Percentiles rank a stretch among this genome's conserved stretches.
Evolutionary conservation across 2,329 filamentous ascomycete species (phyloP).

Genomic region (Blastomyces emzantsi): DNA sequence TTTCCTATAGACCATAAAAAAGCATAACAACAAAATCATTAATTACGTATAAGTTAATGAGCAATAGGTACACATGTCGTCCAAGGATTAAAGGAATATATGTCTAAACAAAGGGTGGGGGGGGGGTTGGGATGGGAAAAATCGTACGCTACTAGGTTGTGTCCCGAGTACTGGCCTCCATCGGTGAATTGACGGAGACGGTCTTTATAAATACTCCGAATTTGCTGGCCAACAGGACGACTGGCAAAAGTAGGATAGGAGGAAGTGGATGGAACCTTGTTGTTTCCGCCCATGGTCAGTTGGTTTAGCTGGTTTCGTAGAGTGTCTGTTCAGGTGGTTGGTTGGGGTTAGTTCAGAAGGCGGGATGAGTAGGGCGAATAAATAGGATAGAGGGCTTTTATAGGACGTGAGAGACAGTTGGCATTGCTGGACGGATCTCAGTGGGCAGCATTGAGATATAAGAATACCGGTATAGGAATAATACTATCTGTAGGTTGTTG

Average conservation of each 20-base stretch:
- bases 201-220: constrained; percentile 74
- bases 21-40: background rate
- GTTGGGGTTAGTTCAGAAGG: background rate
- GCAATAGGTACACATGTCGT: background rate
- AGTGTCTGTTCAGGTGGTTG: background rate
- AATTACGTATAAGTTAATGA: constrained; percentile 8
- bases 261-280: constrained; percentile 27
- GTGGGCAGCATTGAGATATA: background rate
- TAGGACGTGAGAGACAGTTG: background rate
- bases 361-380: background rate
- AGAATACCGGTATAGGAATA: background rate
- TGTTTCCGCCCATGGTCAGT: constrained; percentile 31
- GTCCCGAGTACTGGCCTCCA: constrained; percentile 64
- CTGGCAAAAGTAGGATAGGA: constrained; percentile 44
- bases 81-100: constrained; percentile 4
- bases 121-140: background rate
- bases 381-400: background rate
- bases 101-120: constrained; percentile 8
- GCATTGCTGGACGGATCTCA: background rate
- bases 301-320: background rate
- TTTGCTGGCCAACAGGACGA: constrained; percentile 62
- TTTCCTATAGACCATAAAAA: constrained; percentile 44
- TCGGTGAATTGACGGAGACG: constrained; percentile 74
- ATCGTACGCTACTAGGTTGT: constrained; percentile 62
- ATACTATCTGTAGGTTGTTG: background rate